Evolutionary conservation across 495 filamentous ascomycete species (phyloP), one percentile per base, ranked within the genome.

Genomic region (Rostrohypoxylon terebratum): DNA sequence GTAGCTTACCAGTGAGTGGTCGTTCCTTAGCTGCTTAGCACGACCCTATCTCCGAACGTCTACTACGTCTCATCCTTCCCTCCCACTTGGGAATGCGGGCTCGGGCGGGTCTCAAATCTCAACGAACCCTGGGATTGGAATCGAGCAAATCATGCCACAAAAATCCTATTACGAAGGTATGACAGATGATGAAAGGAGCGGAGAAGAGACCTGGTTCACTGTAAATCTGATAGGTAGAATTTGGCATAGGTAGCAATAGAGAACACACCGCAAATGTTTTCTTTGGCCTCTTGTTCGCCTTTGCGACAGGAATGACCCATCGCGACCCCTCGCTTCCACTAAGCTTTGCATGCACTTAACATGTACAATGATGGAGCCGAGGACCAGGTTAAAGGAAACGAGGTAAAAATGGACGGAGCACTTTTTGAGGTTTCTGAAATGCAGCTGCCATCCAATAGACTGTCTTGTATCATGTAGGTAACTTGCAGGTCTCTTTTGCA

Each of bases 311-410:
- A 60, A 58, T 73, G 71, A 66, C 59, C 11, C 23, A 33, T 73
- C 66, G 69, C 48, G 68, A 65, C 31, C 31, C 34, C 59, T 68
- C 47, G 60, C 60, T 61, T 62, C 66, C n/a, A n/a, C n/a, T 48
- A n/a, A 42, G 40, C 16, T 20, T 69, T 25, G 8, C 42, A 59
- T 28, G 59, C 62, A 47, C 38, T 61, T 5, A 16, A 42, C 38
- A 50, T 45, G 53, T 60, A 59, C n/a, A 21, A 65, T 16, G 50
- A 63, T 59, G 44, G 66, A 66, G 65, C 71, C 71, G 57, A 69
- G 42, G 65, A 74, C 71, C 62, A 69, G 71, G 71, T 73, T 73
- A 25, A 48, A 66, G 71, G 65, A 47, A 62, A 53, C 62, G 68
- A 45, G 20, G 31, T 3, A 59, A 50, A 55, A 44, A 33, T 14